Conservation (phyloP, 2,329 filamentous ascomycete genomes). For the Sarocladium kiliense region DNA sequence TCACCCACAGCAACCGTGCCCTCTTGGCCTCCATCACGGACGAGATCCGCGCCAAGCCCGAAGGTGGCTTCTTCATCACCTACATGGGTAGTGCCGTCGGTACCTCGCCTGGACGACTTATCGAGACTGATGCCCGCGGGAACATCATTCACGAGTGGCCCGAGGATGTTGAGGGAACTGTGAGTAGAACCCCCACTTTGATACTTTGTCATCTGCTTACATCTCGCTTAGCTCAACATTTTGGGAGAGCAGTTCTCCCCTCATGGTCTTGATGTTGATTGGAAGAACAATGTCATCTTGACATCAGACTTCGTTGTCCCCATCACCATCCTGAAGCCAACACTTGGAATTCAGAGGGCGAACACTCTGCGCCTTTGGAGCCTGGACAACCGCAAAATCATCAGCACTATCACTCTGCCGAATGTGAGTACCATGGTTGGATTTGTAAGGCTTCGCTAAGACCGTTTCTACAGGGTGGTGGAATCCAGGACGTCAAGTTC, state of each 20-base stretch:
- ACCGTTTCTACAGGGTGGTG: constrained; percentile 34
- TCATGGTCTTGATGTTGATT: constrained; percentile 55
- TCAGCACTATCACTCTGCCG: constrained; percentile 55
- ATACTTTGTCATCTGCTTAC: no score
- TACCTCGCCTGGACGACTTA: constrained; percentile 52
- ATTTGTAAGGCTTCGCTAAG: no score
- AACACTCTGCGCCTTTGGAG: constrained; percentile 58
- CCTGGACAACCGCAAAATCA: constrained; percentile 45
- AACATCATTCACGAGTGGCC: constrained; percentile 60
- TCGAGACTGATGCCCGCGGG: constrained; percentile 54
- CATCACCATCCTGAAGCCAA: constrained; percentile 56
- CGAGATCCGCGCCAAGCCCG: constrained; percentile 59
- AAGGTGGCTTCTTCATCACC: constrained; percentile 29
- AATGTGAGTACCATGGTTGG: constrained; percentile 40
- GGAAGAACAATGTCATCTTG: constrained; percentile 49
- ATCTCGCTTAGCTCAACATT: constrained; percentile 39
- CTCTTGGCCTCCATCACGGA: constrained; percentile 55
- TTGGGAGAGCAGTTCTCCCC: constrained; percentile 56
- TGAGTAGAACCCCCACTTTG: constrained; percentile 10
- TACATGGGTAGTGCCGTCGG: constrained; percentile 50
- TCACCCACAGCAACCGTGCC: constrained; percentile 55
- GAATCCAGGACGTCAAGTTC: constrained; percentile 62
- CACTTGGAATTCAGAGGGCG: constrained; percentile 44
- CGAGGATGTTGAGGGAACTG: constrained; percentile 44
- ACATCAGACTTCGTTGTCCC: constrained; percentile 61